Conservation (phyloP, 163 green algal genomes). For the Chlorella variabilis region DNA sequence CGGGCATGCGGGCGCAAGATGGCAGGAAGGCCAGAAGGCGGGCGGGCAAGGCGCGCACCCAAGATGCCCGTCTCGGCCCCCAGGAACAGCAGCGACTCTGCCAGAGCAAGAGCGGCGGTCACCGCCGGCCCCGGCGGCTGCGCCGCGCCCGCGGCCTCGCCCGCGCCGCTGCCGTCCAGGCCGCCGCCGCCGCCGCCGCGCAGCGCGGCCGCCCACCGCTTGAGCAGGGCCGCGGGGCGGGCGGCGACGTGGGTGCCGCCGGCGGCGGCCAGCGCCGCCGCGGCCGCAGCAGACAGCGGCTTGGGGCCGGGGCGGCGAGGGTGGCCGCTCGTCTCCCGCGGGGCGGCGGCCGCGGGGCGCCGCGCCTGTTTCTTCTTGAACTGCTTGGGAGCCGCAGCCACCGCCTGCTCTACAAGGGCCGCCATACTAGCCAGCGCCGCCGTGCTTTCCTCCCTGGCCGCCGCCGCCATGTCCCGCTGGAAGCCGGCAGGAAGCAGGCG, state of each 20-base stretch:
- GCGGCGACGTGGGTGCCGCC: neutral
- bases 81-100: slow-evolving; percentile 15
- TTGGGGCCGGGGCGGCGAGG: slow-evolving; percentile 10
- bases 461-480: neutral
- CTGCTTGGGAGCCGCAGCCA: slow-evolving; percentile 26
- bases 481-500: neutral
- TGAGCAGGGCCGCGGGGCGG: slow-evolving; percentile 5
- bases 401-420: neutral
- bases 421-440: neutral
- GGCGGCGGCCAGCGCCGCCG: neutral
- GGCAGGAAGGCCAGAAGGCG: too few species aligned
- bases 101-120: slow-evolving; percentile 11
- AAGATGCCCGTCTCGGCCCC: neutral
- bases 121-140: neutral
- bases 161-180: neutral
- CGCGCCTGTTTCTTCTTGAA: neutral
- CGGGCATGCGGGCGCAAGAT: too few species aligned
- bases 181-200: neutral
- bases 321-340: too few species aligned
- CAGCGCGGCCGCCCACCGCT: slow-evolving; percentile 16
- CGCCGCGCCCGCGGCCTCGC: neutral
- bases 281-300: neutral
- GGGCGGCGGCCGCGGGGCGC: neutral
- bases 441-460: neutral
- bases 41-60: slow-evolving; percentile 20